Conservation (phyloP, 805 yeast species). For the Candida endomychidarum region DNA sequence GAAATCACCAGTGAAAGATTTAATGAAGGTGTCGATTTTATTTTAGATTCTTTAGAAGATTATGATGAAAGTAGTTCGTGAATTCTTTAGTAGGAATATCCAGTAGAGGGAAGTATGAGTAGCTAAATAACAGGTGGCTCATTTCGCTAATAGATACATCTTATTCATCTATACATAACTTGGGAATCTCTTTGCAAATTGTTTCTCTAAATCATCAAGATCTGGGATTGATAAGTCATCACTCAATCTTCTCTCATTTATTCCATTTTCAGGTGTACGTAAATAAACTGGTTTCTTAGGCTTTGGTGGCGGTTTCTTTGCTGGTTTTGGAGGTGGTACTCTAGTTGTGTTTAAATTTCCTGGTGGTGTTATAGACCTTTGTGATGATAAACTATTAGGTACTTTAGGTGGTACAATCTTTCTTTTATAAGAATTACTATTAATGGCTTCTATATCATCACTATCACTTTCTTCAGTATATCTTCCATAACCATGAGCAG, state of each 20-base stretch:
- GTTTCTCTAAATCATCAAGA: constrained; percentile 57
- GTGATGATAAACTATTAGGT: constrained; percentile 30
- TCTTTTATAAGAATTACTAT: constrained; percentile 16
- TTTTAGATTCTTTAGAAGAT: constrained; percentile 73
- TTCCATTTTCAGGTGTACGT: constrained; percentile 30
- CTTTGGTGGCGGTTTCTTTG: constrained; percentile 52
- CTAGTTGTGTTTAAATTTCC: too few species aligned
- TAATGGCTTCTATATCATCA: constrained; percentile 36
- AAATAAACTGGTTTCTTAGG: constrained; percentile 64
- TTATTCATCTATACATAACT: constrained; percentile 44
- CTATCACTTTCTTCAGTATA: constrained; percentile 47
- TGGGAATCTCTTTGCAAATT: constrained; percentile 60
- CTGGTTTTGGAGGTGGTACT: neutral
- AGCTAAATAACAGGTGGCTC: too few species aligned
- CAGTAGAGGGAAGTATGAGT: too few species aligned
- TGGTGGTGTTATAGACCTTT: constrained; percentile 8
- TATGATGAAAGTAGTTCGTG: constrained; percentile 13
- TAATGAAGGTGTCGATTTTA: constrained; percentile 82
- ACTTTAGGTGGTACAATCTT: constrained; percentile 35
- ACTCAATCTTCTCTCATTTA: constrained; percentile 27
- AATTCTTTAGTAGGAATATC: too few species aligned
- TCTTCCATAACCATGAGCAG: constrained; percentile 83
- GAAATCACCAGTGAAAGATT: constrained; percentile 78
- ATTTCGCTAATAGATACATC: neutral
- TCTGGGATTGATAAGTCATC: constrained; percentile 50